Base-by-base conservation (phyloP, 805 yeast genomes). In the Wickerhamiella slavikovae region DNA sequence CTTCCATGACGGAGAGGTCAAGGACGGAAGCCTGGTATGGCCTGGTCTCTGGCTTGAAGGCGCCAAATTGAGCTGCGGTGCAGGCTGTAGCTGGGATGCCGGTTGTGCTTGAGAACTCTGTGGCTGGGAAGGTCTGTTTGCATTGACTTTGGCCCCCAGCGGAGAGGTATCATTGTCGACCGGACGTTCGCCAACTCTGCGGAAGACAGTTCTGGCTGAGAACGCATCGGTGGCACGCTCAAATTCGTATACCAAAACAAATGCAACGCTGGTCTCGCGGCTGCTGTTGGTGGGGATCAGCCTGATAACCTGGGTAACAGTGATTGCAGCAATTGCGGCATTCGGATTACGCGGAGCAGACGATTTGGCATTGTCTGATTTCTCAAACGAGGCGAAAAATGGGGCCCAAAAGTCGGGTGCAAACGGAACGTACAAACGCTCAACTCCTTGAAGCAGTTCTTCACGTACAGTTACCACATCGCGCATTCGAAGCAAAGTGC, bases 361-460 rank as follows among this genome's bases (percentile, higher is more conserved):
- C 7, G 38, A 27, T 12, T 20, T 22, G 14, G 14, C 24, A 18
- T 6, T 18, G 13, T 22, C 13, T 4, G 17, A 5, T 11, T 24
- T 15, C 14, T 15, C n/a, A 17, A 52, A 43, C 3, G 55, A 52
- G 13, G 38, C 35, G 20, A 52, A 31, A 36, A 52, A 52, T 17
- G 55, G 56, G 4, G 49, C 38, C 56, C 57, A 52, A 36, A 52
- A 52, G 30, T 52, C 58, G 15, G 48, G 37, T 12, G 54, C 44
- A 36, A 51, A 51, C 10, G 55, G 56, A 16, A 52, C 40, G 17
- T 24, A 38, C n/a, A 52, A 39, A 21, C 47, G 38, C 29, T 52
- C 56, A 22, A 37, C 35, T 21, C 44, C 37, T 20, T 38, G 30
- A 19, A 44, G 35, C 25, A 43, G 39, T 26, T 41, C 44, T 17